Conservation (phyloP, 352 stramenopile genomes). For the Blastocystis sp. region DNA sequence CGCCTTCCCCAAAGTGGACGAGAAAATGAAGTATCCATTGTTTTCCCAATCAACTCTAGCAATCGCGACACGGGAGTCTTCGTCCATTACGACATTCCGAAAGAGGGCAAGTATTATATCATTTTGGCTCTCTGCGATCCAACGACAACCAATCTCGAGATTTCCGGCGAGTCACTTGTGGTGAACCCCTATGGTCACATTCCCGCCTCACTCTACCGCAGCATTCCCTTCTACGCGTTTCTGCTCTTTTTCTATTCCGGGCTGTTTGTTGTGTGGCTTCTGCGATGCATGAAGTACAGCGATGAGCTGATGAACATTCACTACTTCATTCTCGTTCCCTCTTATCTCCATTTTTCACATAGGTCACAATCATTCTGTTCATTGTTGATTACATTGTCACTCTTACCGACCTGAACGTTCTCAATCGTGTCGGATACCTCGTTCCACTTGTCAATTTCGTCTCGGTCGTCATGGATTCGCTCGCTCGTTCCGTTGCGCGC, state of each 20-base stretch:
- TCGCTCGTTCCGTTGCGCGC: background rate
- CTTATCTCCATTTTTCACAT: no score
- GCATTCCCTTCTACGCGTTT: background rate
- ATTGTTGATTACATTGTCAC: background rate
- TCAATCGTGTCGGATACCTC: background rate
- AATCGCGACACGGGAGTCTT: no score
- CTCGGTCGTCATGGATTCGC: background rate
- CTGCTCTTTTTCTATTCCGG: background rate
- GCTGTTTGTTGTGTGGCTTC: background rate
- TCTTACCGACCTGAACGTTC: background rate
- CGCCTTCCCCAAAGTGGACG: no score
- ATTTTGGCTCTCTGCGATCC: constrained; percentile 9
- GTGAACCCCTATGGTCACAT: constrained; percentile 32
- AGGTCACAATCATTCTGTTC: background rate
- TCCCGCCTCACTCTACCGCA: background rate
- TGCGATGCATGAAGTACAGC: background rate
- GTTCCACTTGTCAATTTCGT: background rate
- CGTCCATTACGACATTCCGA: constrained; percentile 39
- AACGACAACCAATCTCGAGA: background rate
- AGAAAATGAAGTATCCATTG: background rate
- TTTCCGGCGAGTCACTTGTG: background rate
- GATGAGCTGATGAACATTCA: constrained; percentile 22
- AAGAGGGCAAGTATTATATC: constrained; percentile 21
- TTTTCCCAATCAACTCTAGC: background rate
- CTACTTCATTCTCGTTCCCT: background rate